phyloP scores from a whole-genome alignment of 495 filamentous ascomycete species.

The Penicillium lividum region DNA sequence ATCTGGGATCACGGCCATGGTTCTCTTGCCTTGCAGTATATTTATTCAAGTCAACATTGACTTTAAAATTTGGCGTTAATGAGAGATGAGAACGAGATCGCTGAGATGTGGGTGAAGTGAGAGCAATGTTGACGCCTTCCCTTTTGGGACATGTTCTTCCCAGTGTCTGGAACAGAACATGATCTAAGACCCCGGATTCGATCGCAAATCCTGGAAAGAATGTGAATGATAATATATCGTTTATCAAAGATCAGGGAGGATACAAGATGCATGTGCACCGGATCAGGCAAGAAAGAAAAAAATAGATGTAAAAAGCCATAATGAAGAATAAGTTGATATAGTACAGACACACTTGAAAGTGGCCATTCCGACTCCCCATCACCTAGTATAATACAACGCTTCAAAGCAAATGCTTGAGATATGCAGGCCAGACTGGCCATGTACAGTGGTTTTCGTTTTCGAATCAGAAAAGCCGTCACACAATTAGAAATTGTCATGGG shows the following conservation, averaged over 20 bases:
- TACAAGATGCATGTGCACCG: not conserved
- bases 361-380: not conserved
- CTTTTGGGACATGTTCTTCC: too few species aligned
- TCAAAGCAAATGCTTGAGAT: slow-evolving; percentile 13
- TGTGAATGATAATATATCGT: not conserved
- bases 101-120: too few species aligned
- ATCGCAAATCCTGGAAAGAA: too few species aligned
- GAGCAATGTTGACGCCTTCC: too few species aligned
- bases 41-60: too few species aligned
- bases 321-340: slow-evolving; percentile 7
- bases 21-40: too few species aligned
- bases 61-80: too few species aligned
- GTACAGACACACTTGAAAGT: slow-evolving; percentile 7
- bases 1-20: too few species aligned
- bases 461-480: not conserved
- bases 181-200: not conserved
- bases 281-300: not conserved
- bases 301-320: not conserved
- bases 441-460: slow-evolving; percentile 23
- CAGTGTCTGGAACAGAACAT: not conserved
- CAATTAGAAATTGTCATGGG: slow-evolving; percentile 10
- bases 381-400: slow-evolving; percentile 25
- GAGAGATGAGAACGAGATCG: too few species aligned
- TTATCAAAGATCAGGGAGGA: not conserved
- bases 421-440: slow-evolving; percentile 13